A percentile compares a stretch with the other conserved stretches of the same genome.
Conservation (phyloP, 768 basidiomycete genomes). For the Fomitopsis pulvina region DNA sequence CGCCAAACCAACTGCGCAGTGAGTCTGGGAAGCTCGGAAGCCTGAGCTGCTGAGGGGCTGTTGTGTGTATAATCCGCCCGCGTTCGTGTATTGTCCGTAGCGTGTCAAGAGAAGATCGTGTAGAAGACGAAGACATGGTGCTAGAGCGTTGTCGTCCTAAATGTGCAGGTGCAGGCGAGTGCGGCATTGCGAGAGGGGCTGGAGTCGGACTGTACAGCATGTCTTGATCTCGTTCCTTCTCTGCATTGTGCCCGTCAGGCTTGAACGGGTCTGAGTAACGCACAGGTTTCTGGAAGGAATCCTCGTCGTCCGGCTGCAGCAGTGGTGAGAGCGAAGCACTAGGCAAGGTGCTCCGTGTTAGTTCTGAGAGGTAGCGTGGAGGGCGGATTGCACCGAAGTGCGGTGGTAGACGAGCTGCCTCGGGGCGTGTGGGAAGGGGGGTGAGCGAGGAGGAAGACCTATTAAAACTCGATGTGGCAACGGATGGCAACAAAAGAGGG, state of each 20-base stretch:
- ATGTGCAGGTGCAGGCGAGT: constrained; percentile 22
- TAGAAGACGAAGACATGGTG: constrained; percentile 16
- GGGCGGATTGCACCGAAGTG: constrained; percentile 17
- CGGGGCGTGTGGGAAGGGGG: constrained; percentile 18
- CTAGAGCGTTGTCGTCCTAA: constrained; percentile 30
- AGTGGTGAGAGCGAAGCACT: constrained; percentile 52
- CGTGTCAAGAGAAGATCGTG: constrained; percentile 16
- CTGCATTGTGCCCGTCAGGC: constrained; percentile 10
- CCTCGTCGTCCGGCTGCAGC: constrained; percentile 6
- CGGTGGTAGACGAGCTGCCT: constrained; percentile 19
- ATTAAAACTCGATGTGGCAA: not conserved
- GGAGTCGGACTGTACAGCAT: constrained; percentile 23
- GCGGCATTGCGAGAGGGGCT: constrained; percentile 23
- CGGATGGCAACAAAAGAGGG: constrained; percentile 12
- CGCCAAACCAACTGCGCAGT: constrained; percentile 18
- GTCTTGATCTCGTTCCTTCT: constrained; percentile 13
- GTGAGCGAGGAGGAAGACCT: constrained; percentile 2
- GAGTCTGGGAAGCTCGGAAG: constrained; percentile 15
- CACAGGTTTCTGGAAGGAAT: constrained; percentile 14
- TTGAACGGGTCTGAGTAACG: constrained; percentile 18
- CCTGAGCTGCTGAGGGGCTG: constrained; percentile 14
- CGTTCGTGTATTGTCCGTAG: constrained; percentile 21
- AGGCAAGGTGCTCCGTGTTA: constrained; percentile 56
- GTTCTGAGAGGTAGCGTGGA: constrained; percentile 31
- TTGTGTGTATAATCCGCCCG: constrained; percentile 20